These are phyloP conservation scores for Podila horticola DNA, from an alignment of 192 early-diverging fungal genomes.

Conservation along the genomic window DNA sequence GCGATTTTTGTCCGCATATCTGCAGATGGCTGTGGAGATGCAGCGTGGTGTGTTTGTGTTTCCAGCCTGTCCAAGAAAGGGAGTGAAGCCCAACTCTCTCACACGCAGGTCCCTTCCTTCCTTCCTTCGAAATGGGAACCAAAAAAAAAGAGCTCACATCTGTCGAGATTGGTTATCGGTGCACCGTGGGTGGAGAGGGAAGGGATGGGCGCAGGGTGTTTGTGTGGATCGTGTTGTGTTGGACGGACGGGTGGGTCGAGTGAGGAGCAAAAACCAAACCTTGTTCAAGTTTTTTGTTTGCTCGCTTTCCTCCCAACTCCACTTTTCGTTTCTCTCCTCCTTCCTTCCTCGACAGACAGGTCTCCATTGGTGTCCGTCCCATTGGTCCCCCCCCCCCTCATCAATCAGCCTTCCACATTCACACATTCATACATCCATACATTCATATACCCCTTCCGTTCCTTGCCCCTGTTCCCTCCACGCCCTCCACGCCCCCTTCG, in stretches of 20 bases:
- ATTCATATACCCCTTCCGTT: not conserved
- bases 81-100: too few relatives aligned
- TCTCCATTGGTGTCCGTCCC: not conserved
- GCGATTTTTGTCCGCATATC: too few relatives aligned
- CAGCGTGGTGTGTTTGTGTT: too few relatives aligned
- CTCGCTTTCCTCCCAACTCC: not conserved
- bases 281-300: not conserved
- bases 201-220: not conserved
- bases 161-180: too few relatives aligned
- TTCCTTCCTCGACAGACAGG: not conserved
- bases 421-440: too few relatives aligned
- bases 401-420: not conserved
- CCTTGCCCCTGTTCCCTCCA: not conserved
- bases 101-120: too few relatives aligned
- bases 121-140: too few relatives aligned
- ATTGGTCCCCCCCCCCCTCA: not conserved
- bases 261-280: not conserved
- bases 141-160: too few relatives aligned
- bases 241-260: not conserved
- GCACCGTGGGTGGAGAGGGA: too few relatives aligned
- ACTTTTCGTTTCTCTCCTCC: not conserved
- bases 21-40: too few relatives aligned
- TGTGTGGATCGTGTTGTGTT: not conserved
- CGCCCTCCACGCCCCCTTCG: not conserved
- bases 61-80: too few relatives aligned